Evolutionary conservation across 2,329 filamentous ascomycete genomes (phyloP).

Genomic region (Arthrobotrys conoides): DNA sequence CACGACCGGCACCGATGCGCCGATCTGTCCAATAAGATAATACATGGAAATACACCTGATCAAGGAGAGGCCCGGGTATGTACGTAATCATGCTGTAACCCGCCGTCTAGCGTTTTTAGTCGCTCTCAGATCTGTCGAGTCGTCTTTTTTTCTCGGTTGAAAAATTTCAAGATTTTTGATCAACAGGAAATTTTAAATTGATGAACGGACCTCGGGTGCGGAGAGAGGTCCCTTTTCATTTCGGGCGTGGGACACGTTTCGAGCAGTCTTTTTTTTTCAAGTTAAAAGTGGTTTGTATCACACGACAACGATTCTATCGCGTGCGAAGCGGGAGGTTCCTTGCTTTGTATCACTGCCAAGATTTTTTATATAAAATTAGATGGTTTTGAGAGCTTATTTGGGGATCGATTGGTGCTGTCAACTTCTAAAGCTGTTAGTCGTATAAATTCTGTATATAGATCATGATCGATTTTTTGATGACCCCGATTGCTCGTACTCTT

Average conservation of each 20-base stretch:
- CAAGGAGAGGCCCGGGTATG: neutral
- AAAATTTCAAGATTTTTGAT: neutral
- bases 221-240: slow-evolving; percentile 30
- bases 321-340: slow-evolving; percentile 41
- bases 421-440: neutral
- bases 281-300: neutral
- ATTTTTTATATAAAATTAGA: neutral
- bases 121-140: neutral
- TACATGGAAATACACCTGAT: neutral
- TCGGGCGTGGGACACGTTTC: slow-evolving; percentile 50
- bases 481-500: neutral
- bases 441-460: no score
- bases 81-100: neutral
- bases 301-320: slow-evolving; percentile 40
- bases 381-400: neutral
- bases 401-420: no score
- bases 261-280: slow-evolving; percentile 15
- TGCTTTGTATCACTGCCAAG: slow-evolving; percentile 19
- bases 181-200: neutral
- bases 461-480: no score
- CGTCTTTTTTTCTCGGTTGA: neutral
- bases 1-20: no score
- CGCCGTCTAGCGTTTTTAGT: neutral
- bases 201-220: slow-evolving; percentile 8
- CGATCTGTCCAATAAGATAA: neutral